Evolutionary conservation across 805 yeast species (phyloP), one percentile per base, ranked within the genome.

Genomic region (Hagleromyces aurorensis): DNA sequence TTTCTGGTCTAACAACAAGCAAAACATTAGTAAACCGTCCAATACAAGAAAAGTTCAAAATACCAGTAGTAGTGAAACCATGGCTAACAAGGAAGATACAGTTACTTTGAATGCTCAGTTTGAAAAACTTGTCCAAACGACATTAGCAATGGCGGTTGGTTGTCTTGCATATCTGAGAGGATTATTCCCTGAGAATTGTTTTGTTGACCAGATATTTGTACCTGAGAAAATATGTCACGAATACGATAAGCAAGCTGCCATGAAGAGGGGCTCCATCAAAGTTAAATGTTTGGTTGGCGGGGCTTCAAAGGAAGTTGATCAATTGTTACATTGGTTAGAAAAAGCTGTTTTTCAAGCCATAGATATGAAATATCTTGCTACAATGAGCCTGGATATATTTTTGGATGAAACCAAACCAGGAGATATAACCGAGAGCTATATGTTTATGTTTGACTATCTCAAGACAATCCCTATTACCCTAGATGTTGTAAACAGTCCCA

Each of bases 131-230:
- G 55, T 72, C 5, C 65, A 70, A 30, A 61, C 73, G 2, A 59
- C 72, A 51, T 38, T 74, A 11, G 50, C 62, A 0, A 69, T 71
- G 63, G 63, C 77, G 0, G 58, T 75, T 40, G 75, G 79, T 2
- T 72, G 79, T 41, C 54, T 75, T 16, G 66, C 76, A 2, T 75
- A 64, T 41, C 50, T 75, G 10, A 57, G 81, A 34, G 75, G 76
- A 1, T 51, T 75, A 13, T 75, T 75, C 36, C 70, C 70, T 6
- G 78, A 75, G 37, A 69, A 64, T 8, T 62, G 59, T 42, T 75
- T 70, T 45, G 57, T 57, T 16, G 78, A 73, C 40, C 67, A 64
- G 33, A 46, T 59, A 20, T 68, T 67, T 46, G 59, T 61, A 4
- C 65, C 67, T 1, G 55, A 50, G 13, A 57, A 57, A 25, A 50